phyloP scores from a whole-genome alignment of 2,329 filamentous ascomycete genomes.

The Claviceps africana region DNA sequence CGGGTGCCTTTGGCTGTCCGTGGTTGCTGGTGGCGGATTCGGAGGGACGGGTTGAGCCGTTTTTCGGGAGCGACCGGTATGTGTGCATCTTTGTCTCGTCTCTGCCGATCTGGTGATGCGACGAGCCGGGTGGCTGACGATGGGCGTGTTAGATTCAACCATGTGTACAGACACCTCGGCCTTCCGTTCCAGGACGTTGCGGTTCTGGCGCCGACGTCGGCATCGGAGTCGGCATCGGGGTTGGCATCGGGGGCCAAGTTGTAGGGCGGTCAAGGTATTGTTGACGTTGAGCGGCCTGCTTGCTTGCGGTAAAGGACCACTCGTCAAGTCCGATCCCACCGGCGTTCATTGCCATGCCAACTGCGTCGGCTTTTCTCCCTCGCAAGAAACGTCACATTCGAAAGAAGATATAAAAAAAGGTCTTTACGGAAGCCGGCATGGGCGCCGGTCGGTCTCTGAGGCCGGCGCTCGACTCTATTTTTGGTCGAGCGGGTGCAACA shows the following conservation, averaged over 20 bases:
- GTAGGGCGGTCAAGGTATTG: constrained; percentile 11
- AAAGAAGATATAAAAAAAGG: too few species aligned
- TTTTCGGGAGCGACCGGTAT: constrained; percentile 62
- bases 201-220: constrained; percentile 12
- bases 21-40: constrained; percentile 57
- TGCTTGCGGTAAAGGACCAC: not conserved
- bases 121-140: not conserved
- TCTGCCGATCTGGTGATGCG: not conserved
- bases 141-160: constrained; percentile 39
- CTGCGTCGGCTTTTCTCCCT: not conserved
- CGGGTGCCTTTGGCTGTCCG: constrained; percentile 62
- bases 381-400: constrained; percentile 19
- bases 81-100: too few species aligned
- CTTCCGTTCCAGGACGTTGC: constrained; percentile 44
- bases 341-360: not conserved
- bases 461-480: constrained; percentile 49
- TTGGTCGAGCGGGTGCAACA: constrained; percentile 36
- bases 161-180: constrained; percentile 52
- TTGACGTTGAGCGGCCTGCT: not conserved
- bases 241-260: constrained; percentile 17
- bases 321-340: not conserved
- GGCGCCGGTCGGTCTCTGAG: constrained; percentile 59
- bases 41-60: constrained; percentile 47
- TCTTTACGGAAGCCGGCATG: constrained; percentile 45
- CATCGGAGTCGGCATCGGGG: too few species aligned